Conservation (phyloP, 257 asterid species). For the Catharanthus roseus region DNA sequence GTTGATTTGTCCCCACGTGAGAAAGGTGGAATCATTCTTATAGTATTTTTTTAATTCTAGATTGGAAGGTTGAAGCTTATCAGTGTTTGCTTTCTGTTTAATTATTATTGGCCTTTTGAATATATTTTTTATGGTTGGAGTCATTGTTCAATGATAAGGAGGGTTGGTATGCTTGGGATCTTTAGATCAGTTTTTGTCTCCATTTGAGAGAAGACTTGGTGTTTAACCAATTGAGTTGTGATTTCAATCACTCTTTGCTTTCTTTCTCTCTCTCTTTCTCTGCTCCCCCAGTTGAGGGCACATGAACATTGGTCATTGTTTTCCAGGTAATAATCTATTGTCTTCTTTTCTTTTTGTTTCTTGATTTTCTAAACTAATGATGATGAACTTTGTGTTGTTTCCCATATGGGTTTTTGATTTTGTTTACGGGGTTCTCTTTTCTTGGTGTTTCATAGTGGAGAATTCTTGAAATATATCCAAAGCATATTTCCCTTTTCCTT, state of each 20-base stretch:
- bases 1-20: constrained; percentile 60
- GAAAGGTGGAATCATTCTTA: constrained; percentile 48
- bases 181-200: constrained; percentile 53
- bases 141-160: constrained; percentile 75
- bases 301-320: constrained; percentile 21
- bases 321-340: constrained; percentile 34
- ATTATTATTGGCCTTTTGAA: constrained; percentile 24
- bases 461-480: not conserved
- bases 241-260: constrained; percentile 36
- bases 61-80: constrained; percentile 37
- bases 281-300: constrained; percentile 39
- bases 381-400: not conserved
- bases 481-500: not conserved
- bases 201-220: constrained; percentile 30
- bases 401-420: not conserved
- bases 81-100: constrained; percentile 32
- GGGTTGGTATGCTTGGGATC: constrained; percentile 41
- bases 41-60: constrained; percentile 21
- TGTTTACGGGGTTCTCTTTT: not conserved
- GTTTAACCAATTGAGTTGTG: constrained; percentile 34
- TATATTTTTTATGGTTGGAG: constrained; percentile 39
- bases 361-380: not conserved
- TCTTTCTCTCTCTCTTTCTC: constrained; percentile 12
- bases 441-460: not conserved
- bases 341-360: constrained; percentile 4